phyloP scores from a whole-genome alignment of 352 stramenopile genomes.

The Globisporangium lucens region DNA sequence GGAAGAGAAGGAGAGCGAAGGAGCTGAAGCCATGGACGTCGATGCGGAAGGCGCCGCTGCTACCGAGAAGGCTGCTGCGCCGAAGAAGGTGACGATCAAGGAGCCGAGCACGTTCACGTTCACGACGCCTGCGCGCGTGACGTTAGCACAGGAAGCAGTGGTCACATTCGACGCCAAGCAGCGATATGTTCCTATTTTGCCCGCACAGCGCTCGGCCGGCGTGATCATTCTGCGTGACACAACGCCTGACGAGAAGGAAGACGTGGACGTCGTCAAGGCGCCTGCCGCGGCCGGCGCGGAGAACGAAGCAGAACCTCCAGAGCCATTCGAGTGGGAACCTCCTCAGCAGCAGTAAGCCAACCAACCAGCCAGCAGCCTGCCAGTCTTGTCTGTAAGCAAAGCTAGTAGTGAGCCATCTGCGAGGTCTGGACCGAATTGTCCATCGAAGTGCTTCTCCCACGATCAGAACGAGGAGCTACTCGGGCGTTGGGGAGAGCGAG shows the following conservation, averaged over 20 bases:
- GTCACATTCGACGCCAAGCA: slow-evolving; percentile 91
- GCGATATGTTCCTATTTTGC: slow-evolving; percentile 88
- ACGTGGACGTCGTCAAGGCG: slow-evolving; percentile 93
- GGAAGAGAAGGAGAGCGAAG: slow-evolving; percentile 55
- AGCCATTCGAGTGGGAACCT: slow-evolving; percentile 97
- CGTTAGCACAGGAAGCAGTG: slow-evolving; percentile 87
- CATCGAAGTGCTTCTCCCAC: not conserved
- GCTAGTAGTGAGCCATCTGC: not conserved
- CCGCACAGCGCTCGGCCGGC: slow-evolving; percentile 73
- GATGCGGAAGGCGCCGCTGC: slow-evolving; percentile 42
- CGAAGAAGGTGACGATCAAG: slow-evolving; percentile 65
- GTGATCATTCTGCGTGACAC: slow-evolving; percentile 96
- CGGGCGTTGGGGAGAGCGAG: not conserved
- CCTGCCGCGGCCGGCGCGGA: slow-evolving; percentile 87
- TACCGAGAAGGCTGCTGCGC: slow-evolving; percentile 36
- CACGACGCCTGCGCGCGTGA: slow-evolving; percentile 93
- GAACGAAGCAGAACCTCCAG: slow-evolving; percentile 92
- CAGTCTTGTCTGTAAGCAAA: not conserved
- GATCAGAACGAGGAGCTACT: not conserved
- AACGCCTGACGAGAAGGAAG: slow-evolving; percentile 90
- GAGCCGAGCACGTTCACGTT: slow-evolving; percentile 93
- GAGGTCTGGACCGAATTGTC: not conserved
- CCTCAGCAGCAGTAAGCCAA: slow-evolving; percentile 28
- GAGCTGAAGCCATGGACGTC: slow-evolving; percentile 67
- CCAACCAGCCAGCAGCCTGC: not conserved